These are phyloP conservation scores for Trichoderma guizhouense DNA, from an alignment of 2,329 filamentous ascomycete species.

Conservation along the genomic window DNA sequence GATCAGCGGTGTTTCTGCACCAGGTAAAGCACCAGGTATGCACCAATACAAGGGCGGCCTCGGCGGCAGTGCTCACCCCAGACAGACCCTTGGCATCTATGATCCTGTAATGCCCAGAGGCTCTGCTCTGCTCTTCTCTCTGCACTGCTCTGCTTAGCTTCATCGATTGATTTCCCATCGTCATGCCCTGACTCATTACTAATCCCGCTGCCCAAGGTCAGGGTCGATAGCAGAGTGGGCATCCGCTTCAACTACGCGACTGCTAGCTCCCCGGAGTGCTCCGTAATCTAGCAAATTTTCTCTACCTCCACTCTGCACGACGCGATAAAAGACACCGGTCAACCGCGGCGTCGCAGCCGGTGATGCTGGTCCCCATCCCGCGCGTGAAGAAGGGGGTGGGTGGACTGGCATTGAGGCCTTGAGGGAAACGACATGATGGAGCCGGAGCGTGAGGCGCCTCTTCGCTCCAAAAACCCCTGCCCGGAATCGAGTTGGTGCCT, in stretches of 20 bases:
- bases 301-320: constrained; percentile 5
- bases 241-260: neutral
- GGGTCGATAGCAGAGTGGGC: neutral
- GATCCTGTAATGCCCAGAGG: neutral
- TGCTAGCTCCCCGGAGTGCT: constrained; percentile 1
- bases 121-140: neutral
- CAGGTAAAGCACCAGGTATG: neutral
- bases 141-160: neutral
- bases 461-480: neutral
- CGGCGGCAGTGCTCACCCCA: neutral
- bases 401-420: neutral
- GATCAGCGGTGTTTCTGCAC: neutral
- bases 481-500: neutral
- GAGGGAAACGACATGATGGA: neutral
- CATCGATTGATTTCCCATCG: neutral
- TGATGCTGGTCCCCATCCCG: neutral
- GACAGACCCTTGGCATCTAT: neutral
- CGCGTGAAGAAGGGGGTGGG: neutral
- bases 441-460: neutral
- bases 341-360: constrained; percentile 15
- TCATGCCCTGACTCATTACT: constrained; percentile 1
- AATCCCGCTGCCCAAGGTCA: neutral
- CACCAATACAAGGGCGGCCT: neutral
- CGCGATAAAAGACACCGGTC: neutral
- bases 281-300: constrained; percentile 9